Conservation (phyloP, 2,329 filamentous ascomycete species). For the Fusarium lateritium region DNA sequence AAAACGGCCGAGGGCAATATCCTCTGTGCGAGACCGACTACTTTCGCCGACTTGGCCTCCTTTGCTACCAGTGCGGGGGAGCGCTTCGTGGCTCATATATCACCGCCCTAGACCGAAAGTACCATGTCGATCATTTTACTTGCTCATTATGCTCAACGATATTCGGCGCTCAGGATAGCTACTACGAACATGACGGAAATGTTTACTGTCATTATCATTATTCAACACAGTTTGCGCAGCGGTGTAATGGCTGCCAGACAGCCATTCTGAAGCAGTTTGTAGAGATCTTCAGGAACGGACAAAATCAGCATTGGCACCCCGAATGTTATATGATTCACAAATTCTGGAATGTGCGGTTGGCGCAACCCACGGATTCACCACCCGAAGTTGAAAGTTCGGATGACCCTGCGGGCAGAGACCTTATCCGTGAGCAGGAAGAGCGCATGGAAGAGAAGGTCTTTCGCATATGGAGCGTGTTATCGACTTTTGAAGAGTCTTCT, state of each 20-base stretch:
- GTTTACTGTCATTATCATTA: constrained; percentile 99
- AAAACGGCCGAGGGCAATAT: constrained; percentile 87
- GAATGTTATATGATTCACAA: constrained; percentile 99
- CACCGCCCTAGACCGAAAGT: constrained; percentile 96
- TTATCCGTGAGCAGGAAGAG: constrained; percentile 89
- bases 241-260: constrained; percentile 96
- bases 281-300: constrained; percentile 96
- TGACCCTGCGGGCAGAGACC: constrained; percentile 76
- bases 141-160: constrained; percentile 97
- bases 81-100: constrained; percentile 97
- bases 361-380: constrained; percentile 70
- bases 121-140: constrained; percentile 99
- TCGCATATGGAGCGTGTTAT: constrained; percentile 97
- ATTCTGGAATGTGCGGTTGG: constrained; percentile 97
- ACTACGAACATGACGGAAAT: constrained; percentile 96
- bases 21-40: constrained; percentile 98
- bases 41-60: constrained; percentile 89
- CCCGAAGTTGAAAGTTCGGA: constrained; percentile 59
- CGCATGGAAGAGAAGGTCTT: constrained; percentile 98
- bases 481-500: constrained; percentile 96
- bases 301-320: constrained; percentile 99
- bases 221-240: constrained; percentile 95
- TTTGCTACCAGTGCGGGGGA: constrained; percentile 93
- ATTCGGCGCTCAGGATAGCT: constrained; percentile 98
- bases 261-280: constrained; percentile 99